Percentiles rank a stretch among this genome's conserved stretches.
These are phyloP conservation scores for Ophiocordyceps australis DNA, from an alignment of 2,329 filamentous ascomycete genomes.

Conservation along the genomic window DNA sequence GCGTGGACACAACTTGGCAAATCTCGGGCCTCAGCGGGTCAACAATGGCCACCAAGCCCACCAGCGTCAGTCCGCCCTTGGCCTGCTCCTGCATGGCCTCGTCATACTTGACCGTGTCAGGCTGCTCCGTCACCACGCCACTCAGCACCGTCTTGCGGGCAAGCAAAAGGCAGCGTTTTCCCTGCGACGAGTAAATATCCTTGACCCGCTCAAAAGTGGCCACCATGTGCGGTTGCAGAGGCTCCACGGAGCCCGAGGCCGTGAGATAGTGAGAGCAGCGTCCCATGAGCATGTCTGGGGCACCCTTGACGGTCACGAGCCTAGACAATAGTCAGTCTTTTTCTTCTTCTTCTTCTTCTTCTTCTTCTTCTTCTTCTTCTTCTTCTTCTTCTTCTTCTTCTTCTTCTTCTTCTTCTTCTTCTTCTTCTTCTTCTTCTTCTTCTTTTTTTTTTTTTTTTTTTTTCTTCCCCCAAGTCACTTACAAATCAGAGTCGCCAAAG, in stretches of 20 bases:
- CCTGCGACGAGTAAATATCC: conserved; percentile 49
- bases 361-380: too few species aligned
- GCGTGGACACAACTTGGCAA: conserved; percentile 42
- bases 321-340: too few species aligned
- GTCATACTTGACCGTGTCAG: conserved; percentile 28
- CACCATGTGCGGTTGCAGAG: conserved; percentile 26
- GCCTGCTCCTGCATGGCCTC: conserved; percentile 36
- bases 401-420: too few species aligned
- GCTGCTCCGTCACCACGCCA: conserved; percentile 14
- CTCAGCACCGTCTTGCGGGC: conserved; percentile 38
- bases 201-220: conserved; percentile 38
- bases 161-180: conserved; percentile 48
- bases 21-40: conserved; percentile 64
- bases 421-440: too few species aligned
- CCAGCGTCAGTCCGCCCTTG: conserved; percentile 42
- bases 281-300: conserved; percentile 53
- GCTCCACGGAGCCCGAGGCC: conserved; percentile 31
- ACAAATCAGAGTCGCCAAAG: conserved; percentile 19
- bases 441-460: too few species aligned
- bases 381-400: too few species aligned
- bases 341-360: too few species aligned
- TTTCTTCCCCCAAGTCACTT: conserved; percentile 4
- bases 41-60: conserved; percentile 61
- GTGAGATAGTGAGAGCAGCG: conserved; percentile 40
- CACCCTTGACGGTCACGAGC: conserved; percentile 60